These are phyloP conservation scores for Mycosphaerelloides madeirae DNA, from an alignment of 2,329 filamentous ascomycete genomes.

Conservation along the genomic window DNA sequence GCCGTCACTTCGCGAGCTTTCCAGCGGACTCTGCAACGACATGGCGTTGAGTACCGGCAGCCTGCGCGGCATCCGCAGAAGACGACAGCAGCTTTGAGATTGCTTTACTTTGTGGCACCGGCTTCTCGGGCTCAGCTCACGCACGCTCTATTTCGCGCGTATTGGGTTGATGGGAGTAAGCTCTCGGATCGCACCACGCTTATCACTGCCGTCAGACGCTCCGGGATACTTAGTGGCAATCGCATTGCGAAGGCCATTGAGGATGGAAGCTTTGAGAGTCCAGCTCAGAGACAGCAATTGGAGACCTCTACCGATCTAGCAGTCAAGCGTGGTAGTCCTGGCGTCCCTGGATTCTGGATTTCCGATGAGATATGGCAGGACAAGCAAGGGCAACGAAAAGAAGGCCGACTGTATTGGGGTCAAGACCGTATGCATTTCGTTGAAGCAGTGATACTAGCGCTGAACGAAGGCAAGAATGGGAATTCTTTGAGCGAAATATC, in stretches of 20 bases:
- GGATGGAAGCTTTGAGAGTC: conserved; percentile 16
- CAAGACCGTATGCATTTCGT: conserved; percentile 24
- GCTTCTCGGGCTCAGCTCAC: conserved; percentile 12
- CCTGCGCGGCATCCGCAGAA: conserved; percentile 21
- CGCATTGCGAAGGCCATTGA: conserved; percentile 13
- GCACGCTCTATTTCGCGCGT: conserved; percentile 16
- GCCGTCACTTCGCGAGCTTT: conserved; percentile 17
- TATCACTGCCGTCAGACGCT: conserved; percentile 10
- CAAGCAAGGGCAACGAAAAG: conserved; percentile 3
- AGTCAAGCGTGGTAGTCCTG: conserved; percentile 18
- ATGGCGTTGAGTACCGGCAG: conserved; percentile 15
- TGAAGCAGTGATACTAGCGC: conserved; percentile 14
- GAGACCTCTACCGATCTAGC: conserved; percentile 18
- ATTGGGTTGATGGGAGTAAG: conserved; percentile 19
- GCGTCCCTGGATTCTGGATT: conserved; percentile 21
- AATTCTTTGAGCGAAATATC: conserved; percentile 6
- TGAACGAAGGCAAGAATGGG: conserved; percentile 13
- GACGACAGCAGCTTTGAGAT: conserved; percentile 18
- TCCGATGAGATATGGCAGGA: conserved; percentile 16
- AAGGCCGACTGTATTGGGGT: conserved; percentile 22
- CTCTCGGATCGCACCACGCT: conserved; percentile 11
- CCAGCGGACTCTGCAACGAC: conserved; percentile 14
- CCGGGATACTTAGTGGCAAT: conserved; percentile 4
- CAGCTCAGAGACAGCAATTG: conserved; percentile 9
- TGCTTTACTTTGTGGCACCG: conserved; percentile 15